These are phyloP conservation scores for Penicillium lagena DNA, from an alignment of 495 filamentous ascomycete genomes.

Conservation along the genomic window DNA sequence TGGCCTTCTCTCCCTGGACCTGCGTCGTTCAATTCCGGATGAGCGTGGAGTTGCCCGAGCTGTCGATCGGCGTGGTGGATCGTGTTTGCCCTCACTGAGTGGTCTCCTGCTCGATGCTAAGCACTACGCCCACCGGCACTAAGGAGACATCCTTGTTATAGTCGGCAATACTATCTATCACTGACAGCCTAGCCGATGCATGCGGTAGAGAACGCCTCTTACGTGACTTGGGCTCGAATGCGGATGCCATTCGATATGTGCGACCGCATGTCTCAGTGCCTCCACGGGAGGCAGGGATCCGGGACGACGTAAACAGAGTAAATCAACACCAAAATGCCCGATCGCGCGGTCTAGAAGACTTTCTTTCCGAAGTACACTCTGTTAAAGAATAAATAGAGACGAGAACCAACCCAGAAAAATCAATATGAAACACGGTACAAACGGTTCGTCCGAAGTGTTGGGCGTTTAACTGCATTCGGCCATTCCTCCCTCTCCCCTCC, in stretches of 20 bases:
- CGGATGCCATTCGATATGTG: constrained; percentile 11
- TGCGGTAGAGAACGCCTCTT: constrained; percentile 18
- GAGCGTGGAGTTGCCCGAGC: too few relatives aligned
- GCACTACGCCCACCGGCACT: too few relatives aligned
- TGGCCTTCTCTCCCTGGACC: too few relatives aligned
- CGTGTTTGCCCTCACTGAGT: too few relatives aligned
- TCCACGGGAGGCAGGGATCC: too few relatives aligned
- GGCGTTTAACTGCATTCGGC: constrained; percentile 12
- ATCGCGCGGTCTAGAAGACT: background rate
- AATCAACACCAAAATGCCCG: too few relatives aligned
- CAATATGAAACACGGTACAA: background rate
- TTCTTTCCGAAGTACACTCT: background rate
- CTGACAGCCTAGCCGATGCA: constrained; percentile 2
- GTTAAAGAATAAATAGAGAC: too few relatives aligned
- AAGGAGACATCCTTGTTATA: background rate
- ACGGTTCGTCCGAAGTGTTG: background rate
- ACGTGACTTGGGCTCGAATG: constrained; percentile 12
- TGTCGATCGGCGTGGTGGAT: too few relatives aligned
- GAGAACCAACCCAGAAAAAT: background rate
- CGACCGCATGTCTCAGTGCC: constrained; percentile 9
- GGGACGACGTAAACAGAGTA: too few relatives aligned
- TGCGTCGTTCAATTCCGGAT: too few relatives aligned
- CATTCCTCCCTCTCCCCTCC: constrained; percentile 13
- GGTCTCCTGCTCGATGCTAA: too few relatives aligned
- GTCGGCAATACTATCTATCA: constrained; percentile 2